Conservation (phyloP, 371 early-diverging fungal species). For the Mortierella sp. region DNA sequence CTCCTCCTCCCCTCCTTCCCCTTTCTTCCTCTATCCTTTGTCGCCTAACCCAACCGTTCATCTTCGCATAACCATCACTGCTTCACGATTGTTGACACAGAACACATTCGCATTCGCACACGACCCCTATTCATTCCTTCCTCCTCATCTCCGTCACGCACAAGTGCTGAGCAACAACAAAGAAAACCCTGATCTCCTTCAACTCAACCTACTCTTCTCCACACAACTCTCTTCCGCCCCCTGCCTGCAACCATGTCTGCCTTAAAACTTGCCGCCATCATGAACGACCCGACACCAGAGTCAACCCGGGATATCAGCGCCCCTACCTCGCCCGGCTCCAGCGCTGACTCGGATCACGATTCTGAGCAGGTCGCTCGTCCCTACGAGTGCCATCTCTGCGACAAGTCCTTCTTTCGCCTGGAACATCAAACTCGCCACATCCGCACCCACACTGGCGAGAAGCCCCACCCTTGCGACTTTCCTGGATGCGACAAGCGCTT, state of each 20-base stretch:
- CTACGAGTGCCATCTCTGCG: constrained; percentile 72
- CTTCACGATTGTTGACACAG: too few relatives aligned
- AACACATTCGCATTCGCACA: too few relatives aligned
- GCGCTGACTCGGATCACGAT: constrained; percentile 46
- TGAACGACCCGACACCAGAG: constrained; percentile 40
- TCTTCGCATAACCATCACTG: too few relatives aligned
- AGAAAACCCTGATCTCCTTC: too few relatives aligned
- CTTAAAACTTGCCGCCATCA: constrained; percentile 53
- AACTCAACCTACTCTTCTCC: too few relatives aligned
- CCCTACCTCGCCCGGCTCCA: constrained; percentile 14
- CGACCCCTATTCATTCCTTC: too few relatives aligned
- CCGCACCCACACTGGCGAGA: constrained; percentile 87
- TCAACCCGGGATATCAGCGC: constrained; percentile 7
- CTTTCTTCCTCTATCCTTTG: constrained; percentile 4
- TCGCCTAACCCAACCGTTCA: constrained; percentile 7
- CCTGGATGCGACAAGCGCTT: constrained; percentile 80
- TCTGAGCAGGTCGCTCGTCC: constrained; percentile 57
- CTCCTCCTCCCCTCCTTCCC: constrained; percentile 16
- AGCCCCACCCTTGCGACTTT: constrained; percentile 79
- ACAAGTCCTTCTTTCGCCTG: constrained; percentile 72
- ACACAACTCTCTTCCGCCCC: too few relatives aligned
- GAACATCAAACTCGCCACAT: constrained; percentile 83
- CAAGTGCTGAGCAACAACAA: too few relatives aligned
- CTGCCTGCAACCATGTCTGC: too few relatives aligned
- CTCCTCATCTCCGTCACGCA: too few relatives aligned